Percentiles rank a stretch among this genome's conserved stretches.
phyloP scores from a whole-genome alignment of 331 rosid species.

The Quercus lobata region DNA sequence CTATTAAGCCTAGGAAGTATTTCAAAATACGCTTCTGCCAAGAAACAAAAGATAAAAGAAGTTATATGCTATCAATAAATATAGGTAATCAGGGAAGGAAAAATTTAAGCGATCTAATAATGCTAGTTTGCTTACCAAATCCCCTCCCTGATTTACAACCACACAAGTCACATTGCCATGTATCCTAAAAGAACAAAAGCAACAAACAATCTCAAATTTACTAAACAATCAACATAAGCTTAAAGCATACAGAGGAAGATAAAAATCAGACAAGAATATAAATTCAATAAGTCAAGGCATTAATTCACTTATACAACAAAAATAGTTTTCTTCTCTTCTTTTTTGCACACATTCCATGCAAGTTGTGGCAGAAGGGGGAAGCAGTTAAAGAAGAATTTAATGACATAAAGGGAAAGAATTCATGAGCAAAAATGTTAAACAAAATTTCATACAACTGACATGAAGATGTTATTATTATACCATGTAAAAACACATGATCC shows the following conservation, averaged over 20 bases:
- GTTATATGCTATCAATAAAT: background rate
- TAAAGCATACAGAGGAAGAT: background rate
- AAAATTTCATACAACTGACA: background rate
- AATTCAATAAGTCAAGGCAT: background rate
- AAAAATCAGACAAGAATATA: background rate
- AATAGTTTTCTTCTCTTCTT: background rate
- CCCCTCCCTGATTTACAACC: constrained; percentile 23
- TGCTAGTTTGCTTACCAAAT: constrained; percentile 19
- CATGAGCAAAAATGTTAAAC: background rate
- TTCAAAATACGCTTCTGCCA: constrained; percentile 26
- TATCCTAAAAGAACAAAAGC: constrained; percentile 10
- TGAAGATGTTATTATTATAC: background rate
- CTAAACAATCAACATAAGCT: background rate
- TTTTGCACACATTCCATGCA: no score
- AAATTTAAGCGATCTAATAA: background rate
- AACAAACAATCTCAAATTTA: background rate
- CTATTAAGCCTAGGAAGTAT: constrained; percentile 29
- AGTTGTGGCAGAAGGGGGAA: background rate
- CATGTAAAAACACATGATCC: background rate
- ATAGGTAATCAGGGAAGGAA: background rate
- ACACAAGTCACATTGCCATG: constrained; percentile 26
- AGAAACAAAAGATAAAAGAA: constrained; percentile 2
- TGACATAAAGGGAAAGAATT: no score
- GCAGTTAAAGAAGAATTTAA: background rate
- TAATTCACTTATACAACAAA: background rate